A percentile compares a stretch with the other conserved stretches of the same genome.
Conservation (phyloP, 129 eudicot genomes). For the Helichrysum umbraculigerum region DNA sequence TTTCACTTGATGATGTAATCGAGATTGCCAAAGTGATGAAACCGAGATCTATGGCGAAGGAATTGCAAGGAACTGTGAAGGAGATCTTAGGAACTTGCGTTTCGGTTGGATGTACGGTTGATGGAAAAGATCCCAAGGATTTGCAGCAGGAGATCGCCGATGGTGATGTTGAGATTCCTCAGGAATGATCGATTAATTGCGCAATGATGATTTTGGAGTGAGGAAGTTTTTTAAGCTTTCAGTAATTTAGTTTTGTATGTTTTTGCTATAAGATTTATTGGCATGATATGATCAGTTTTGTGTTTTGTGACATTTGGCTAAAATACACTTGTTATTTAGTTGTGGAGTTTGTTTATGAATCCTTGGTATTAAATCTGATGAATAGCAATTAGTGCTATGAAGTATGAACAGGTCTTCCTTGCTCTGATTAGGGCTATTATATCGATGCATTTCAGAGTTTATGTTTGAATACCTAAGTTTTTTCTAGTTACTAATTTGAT, state of each 20-base stretch:
- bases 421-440: too few relatives aligned
- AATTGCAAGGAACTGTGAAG: slow-evolving; percentile 57
- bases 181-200: slow-evolving; percentile 26
- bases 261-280: slow-evolving; percentile 6
- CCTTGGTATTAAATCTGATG: not conserved
- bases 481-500: too few relatives aligned
- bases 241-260: slow-evolving; percentile 3
- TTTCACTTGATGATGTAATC: slow-evolving; percentile 63
- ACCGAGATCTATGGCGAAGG: slow-evolving; percentile 73
- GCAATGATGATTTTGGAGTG: not conserved
- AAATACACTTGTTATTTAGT: not conserved
- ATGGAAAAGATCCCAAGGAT: slow-evolving; percentile 69
- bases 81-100: slow-evolving; percentile 73
- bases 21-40: slow-evolving; percentile 67
- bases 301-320: slow-evolving; percentile 9
- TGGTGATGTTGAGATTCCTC: slow-evolving; percentile 67
- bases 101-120: slow-evolving; percentile 69
- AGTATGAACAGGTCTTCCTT: too few relatives aligned
- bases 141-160: slow-evolving; percentile 59
- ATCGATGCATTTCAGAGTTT: too few relatives aligned
- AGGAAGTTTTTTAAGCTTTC: slow-evolving; percentile 10
- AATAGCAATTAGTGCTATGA: too few relatives aligned
- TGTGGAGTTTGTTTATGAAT: not conserved
- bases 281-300: not conserved
- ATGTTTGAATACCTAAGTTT: too few relatives aligned